phyloP scores from a whole-genome alignment of 176 grass and related monocot genomes.

The Dendrocalamus sinicus region DNA sequence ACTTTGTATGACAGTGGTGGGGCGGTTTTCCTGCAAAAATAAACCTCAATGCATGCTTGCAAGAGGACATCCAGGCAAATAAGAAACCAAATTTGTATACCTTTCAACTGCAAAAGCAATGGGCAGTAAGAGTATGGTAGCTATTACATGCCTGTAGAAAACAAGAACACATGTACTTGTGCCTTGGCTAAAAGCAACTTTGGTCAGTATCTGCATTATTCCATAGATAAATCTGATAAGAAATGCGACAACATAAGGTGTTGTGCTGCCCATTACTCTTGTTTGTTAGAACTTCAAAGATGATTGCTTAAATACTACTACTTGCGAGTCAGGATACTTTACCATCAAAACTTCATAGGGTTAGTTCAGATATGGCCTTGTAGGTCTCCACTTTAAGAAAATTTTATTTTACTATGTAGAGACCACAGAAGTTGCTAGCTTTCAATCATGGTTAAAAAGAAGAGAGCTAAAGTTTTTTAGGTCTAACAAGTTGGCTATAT shows the following conservation, averaged over 20 bases:
- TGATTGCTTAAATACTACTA: conserved; percentile 32
- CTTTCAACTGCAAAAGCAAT: conserved; percentile 45
- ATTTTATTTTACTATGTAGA: background rate
- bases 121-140: conserved; percentile 27
- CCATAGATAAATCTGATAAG: conserved; percentile 37
- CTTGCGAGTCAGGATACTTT: background rate
- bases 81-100: conserved; percentile 28
- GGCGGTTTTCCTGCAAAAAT: conserved; percentile 36
- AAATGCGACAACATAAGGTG: conserved; percentile 36
- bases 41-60: conserved; percentile 17
- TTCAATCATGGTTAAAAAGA: conserved; percentile 7
- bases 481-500: background rate
- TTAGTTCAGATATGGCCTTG: background rate
- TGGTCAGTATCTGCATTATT: conserved; percentile 37
- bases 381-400: conserved; percentile 22
- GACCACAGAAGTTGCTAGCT: background rate
- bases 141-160: conserved; percentile 51
- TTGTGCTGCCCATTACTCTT: conserved; percentile 14
- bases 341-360: background rate
- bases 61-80: conserved; percentile 3
- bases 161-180: conserved; percentile 50
- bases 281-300: conserved; percentile 20
- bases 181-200: conserved; percentile 43
- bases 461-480: background rate
- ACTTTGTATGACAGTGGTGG: conserved; percentile 32